A percentile compares a stretch with the other conserved stretches of the same genome.
Evolutionary conservation across 495 filamentous ascomycete genomes (phyloP).

Genomic region (Ascodesmis nigricans): DNA sequence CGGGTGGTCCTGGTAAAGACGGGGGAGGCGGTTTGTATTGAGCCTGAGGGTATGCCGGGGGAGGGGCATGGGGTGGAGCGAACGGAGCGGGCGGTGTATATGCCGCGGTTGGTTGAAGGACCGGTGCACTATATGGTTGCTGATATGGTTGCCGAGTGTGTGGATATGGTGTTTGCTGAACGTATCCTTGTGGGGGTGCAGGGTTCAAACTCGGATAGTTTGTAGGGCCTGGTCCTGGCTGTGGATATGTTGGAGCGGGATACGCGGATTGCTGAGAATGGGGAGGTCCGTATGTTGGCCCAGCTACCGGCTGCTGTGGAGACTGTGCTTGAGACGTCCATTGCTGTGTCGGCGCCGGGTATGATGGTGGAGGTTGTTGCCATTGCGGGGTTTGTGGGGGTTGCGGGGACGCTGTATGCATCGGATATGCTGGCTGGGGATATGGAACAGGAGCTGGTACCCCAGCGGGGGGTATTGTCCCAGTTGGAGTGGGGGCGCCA

Average conservation of each 20-base stretch:
- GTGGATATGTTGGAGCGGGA: constrained; percentile 12
- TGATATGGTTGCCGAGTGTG: constrained; percentile 16
- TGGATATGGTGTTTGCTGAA: constrained; percentile 6
- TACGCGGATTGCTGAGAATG: constrained; percentile 21
- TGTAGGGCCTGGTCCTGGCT: constrained; percentile 13
- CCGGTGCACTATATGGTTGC: constrained; percentile 8
- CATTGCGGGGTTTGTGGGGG: constrained; percentile 15
- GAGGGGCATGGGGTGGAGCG: background rate
- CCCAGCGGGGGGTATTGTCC: constrained; percentile 14
- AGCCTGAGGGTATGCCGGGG: constrained; percentile 2
- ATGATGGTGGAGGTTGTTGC: constrained; percentile 14
- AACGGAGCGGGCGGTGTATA: background rate
- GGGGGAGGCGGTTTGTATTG: constrained; percentile 1
- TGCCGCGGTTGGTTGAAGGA: background rate
- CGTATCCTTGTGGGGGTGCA: constrained; percentile 14
- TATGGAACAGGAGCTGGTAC: constrained; percentile 9
- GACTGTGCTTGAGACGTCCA: constrained; percentile 23
- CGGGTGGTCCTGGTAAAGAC: constrained; percentile 1
- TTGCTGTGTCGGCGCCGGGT: constrained; percentile 9
- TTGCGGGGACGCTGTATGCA: constrained; percentile 8
- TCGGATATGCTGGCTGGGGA: constrained; percentile 7
- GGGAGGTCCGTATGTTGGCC: constrained; percentile 13
- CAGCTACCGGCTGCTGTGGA: constrained; percentile 11
- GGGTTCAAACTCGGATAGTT: too few species aligned
- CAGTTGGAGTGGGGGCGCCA: constrained; percentile 13